A percentile compares a stretch with the other conserved stretches of the same genome.
phyloP scores from a whole-genome alignment of 345 rosid genomes.

The Eucalyptus brandiana region DNA sequence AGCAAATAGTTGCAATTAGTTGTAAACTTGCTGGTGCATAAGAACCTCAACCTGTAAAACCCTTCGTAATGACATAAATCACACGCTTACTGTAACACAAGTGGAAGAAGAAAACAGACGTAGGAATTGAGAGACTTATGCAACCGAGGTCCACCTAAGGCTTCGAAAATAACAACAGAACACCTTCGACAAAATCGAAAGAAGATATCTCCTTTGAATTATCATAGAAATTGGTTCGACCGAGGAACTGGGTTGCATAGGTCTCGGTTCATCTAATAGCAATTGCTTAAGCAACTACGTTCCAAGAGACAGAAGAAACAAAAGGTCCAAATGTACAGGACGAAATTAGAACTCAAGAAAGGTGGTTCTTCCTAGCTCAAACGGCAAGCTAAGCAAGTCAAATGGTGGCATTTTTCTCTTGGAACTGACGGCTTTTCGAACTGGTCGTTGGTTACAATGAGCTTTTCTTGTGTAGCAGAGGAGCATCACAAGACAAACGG shows the following conservation, averaged over 20 bases:
- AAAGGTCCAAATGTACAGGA: neutral
- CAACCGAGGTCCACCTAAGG: neutral
- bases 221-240: neutral
- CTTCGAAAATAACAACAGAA: neutral
- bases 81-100: neutral
- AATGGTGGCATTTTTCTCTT: neutral
- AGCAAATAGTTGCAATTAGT: neutral
- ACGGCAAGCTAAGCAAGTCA: neutral
- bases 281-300: neutral
- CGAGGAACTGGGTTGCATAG: neutral
- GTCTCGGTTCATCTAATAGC: neutral
- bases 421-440: neutral
- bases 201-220: neutral
- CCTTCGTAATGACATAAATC: neutral
- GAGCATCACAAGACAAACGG: neutral
- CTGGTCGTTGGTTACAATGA: constrained; percentile 3
- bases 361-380: neutral
- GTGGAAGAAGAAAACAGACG: neutral
- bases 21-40: neutral
- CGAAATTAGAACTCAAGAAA: neutral
- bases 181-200: neutral
- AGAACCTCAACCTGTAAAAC: neutral
- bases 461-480: constrained; percentile 13
- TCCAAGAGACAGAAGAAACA: neutral
- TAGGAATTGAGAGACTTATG: neutral